Conservation (phyloP, 495 filamentous ascomycete species). For the Venustampulla echinocandica region DNA sequence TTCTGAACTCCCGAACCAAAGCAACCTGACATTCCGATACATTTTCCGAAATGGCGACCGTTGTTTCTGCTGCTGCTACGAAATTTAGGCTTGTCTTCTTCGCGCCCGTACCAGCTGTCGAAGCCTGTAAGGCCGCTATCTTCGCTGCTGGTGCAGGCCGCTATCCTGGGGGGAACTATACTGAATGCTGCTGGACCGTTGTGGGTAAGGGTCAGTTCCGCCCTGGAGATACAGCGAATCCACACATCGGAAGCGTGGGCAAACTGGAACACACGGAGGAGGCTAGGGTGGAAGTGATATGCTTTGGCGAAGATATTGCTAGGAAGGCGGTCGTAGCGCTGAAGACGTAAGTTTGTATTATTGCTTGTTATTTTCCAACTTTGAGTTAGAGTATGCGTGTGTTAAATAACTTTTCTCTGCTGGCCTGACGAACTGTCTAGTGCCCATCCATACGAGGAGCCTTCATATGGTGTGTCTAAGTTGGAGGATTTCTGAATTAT, state of each 20-base stretch:
- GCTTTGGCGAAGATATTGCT: conserved; percentile 32
- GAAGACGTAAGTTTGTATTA: conserved; percentile 37
- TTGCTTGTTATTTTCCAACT: conserved; percentile 4
- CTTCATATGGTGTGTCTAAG: conserved; percentile 65
- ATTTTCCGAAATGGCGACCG: conserved; percentile 1
- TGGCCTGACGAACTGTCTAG: conserved; percentile 27
- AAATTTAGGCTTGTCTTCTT: conserved; percentile 50
- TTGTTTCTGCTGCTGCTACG: conserved; percentile 2
- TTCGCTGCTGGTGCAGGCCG: conserved; percentile 51
- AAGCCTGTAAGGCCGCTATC: conserved; percentile 44
- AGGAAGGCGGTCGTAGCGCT: conserved; percentile 44
- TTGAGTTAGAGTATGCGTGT: not conserved
- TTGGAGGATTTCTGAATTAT: conserved; percentile 58
- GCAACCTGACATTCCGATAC: not conserved
- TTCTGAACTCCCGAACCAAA: not conserved
- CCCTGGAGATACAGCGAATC: conserved; percentile 44
- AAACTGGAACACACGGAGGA: conserved; percentile 41
- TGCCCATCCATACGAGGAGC: conserved; percentile 73
- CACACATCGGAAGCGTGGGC: conserved; percentile 43
- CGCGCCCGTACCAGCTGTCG: conserved; percentile 38
- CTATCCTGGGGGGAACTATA: conserved; percentile 48
- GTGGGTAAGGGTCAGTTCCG: conserved; percentile 53
- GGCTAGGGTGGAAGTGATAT: conserved; percentile 40
- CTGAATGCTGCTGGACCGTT: conserved; percentile 47
- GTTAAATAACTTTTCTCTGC: not conserved